Base-by-base conservation (phyloP, 176 grass and related monocot species). In the Bothriochloa decipiens region DNA sequence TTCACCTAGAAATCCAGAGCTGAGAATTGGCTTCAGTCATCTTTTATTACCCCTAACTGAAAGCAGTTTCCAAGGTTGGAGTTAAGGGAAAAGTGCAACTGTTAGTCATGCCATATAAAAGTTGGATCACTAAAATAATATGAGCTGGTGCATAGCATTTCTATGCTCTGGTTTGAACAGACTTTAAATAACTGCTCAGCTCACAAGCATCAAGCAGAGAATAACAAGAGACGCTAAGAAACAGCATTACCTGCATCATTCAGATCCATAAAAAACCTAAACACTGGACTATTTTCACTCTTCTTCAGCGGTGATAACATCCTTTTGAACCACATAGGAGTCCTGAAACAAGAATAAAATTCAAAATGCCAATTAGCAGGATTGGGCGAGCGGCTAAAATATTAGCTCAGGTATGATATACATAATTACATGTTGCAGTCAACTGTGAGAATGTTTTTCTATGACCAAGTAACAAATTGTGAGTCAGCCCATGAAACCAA, bases 251-350 rank as follows among this genome's bases (percentile, higher is more conserved):
- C 96, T 90, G 96, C 93, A 89, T 95, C 96, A 89, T 89, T 93
- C 62, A 95, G 85, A 90, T 98, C 93, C 93, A 95, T 95, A 76
- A 98, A 98, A 88, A 98, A 98, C 35, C 87, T 92, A 88, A 98
- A 98, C 20, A 98, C 89, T 46, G 96, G 96, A 22, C 84, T 65
- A 62, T 89, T 77, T 62, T 98, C 89, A n/a, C 62, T 88, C 87
- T 92, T 95, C 72, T 90, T 90, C 81, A 93, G 28, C 5, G 89
- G 86, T 45, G 91, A 86, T 45, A 98, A 41, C 37, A 98, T 88
- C 33, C 49, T 95, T 78, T 93, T 95, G 20, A 95, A 93, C 96
- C 93, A 98, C 25, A 37, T 67, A 46, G 96, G 93, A 17, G 89
- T 69, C 77, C 96, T 95, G 78, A 75, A 72, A 87, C 70, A 88